A percentile compares a stretch with the other conserved stretches of the same genome.
Conservation (phyloP, 768 basidiomycete species). For the Boletus sp. region DNA sequence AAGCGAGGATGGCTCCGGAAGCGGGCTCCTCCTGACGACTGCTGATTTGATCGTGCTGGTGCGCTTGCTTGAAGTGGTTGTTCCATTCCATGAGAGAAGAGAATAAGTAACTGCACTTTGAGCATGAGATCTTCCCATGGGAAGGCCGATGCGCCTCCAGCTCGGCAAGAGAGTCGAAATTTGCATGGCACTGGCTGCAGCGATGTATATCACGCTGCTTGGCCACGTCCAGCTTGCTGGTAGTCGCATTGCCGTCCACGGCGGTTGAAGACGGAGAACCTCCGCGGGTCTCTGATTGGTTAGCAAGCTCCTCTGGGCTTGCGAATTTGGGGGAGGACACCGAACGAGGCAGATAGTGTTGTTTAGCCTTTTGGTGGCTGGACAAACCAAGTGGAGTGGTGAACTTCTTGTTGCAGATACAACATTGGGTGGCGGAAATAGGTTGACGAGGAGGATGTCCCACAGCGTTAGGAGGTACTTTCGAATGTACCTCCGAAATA, state of each 20-base stretch:
- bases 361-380: constrained; percentile 24
- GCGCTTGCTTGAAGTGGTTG: constrained; percentile 23
- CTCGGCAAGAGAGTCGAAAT: constrained; percentile 15
- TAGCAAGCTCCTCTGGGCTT: neutral
- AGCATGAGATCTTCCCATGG: constrained; percentile 24
- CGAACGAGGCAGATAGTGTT: constrained; percentile 16
- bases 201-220: constrained; percentile 9
- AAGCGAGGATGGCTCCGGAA: neutral
- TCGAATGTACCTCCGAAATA: constrained; percentile 19
- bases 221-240: neutral
- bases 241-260: neutral
- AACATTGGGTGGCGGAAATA: constrained; percentile 18
- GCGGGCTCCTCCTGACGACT: constrained; percentile 8
- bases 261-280: neutral
- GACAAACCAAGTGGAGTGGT: constrained; percentile 15
- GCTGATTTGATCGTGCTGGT: constrained; percentile 7
- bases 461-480: neutral
- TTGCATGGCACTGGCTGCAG: constrained; percentile 20
- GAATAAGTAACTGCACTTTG: constrained; percentile 21
- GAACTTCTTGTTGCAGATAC: constrained; percentile 28
- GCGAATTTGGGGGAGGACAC: constrained; percentile 1
- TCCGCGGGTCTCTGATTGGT: constrained; percentile 2
- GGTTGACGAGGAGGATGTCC: constrained; percentile 1
- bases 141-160: constrained; percentile 21
- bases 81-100: constrained; percentile 30